phyloP scores from a whole-genome alignment of 1,139 yeast genomes.

The Debaryomyces subglobosus region DNA sequence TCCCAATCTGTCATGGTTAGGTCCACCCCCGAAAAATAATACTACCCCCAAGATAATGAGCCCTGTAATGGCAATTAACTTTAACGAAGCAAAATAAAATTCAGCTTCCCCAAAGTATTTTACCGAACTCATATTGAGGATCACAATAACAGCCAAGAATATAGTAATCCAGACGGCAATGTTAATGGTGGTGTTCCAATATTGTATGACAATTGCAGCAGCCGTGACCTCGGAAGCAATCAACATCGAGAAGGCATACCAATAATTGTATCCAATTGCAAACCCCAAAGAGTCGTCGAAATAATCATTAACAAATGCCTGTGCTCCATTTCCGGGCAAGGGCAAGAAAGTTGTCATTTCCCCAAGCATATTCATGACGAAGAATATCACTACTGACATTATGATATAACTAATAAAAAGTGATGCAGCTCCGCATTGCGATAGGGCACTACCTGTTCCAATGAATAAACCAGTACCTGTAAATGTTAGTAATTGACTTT shows the following conservation, averaged over 20 bases:
- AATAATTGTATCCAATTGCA: slow-evolving; percentile 53
- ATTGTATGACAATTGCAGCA: slow-evolving; percentile 53
- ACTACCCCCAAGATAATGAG: slow-evolving; percentile 47
- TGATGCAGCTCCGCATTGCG: slow-evolving; percentile 54
- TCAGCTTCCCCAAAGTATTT: slow-evolving; percentile 66
- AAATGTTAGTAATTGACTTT: not conserved
- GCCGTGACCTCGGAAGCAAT: slow-evolving; percentile 56
- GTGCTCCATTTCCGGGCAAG: slow-evolving; percentile 48
- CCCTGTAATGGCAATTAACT: slow-evolving; percentile 40
- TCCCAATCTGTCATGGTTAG: slow-evolving; percentile 62
- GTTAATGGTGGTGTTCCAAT: slow-evolving; percentile 57
- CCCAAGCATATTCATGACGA: slow-evolving; percentile 59
- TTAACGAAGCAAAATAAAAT: slow-evolving; percentile 66
- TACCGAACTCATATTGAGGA: slow-evolving; percentile 48
- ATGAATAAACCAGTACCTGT: slow-evolving; percentile 43
- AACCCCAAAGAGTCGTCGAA: slow-evolving; percentile 43
- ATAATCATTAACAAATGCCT: slow-evolving; percentile 40
- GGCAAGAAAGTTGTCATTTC: slow-evolving; percentile 68
- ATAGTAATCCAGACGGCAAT: slow-evolving; percentile 60
- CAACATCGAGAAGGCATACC: slow-evolving; percentile 52
- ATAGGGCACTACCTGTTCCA: slow-evolving; percentile 51
- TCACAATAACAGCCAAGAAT: slow-evolving; percentile 41
- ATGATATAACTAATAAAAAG: slow-evolving; percentile 50
- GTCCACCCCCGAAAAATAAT: slow-evolving; percentile 51
- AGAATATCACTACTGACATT: slow-evolving; percentile 55